Evolutionary conservation across 768 basidiomycete genomes (phyloP).

Genomic region (Sporobolomyces roseus): DNA sequence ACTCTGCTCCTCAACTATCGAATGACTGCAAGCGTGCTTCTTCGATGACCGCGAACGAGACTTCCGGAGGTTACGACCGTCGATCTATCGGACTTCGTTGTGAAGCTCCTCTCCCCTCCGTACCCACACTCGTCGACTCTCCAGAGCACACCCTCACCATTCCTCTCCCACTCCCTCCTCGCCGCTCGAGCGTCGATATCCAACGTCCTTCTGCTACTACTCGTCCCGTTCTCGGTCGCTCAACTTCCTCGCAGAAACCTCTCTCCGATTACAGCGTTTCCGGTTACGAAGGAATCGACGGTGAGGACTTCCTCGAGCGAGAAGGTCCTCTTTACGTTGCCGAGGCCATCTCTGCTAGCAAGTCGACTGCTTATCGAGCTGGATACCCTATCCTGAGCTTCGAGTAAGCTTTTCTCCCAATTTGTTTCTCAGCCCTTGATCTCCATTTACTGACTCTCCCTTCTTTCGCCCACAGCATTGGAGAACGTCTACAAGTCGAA

Average conservation of each 20-base stretch:
- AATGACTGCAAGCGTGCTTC: background rate
- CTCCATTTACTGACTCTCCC: background rate
- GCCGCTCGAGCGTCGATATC: background rate
- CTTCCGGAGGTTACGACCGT: constrained; percentile 25
- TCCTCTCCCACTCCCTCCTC: too few species aligned
- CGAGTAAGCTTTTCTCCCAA: constrained; percentile 7
- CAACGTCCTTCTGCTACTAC: background rate
- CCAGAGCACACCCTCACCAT: too few species aligned
- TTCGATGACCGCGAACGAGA: background rate
- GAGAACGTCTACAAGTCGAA: constrained; percentile 26
- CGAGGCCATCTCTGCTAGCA: constrained; percentile 27
- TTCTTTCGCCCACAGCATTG: background rate
- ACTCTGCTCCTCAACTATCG: background rate
- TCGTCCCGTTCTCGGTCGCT: background rate
- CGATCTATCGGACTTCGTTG: constrained; percentile 15
- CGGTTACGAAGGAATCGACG: background rate
- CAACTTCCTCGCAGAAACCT: background rate
- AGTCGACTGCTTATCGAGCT: constrained; percentile 4
- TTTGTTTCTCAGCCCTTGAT: background rate
- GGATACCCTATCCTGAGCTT: constrained; percentile 31
- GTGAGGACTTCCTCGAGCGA: constrained; percentile 18
- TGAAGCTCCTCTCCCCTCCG: constrained; percentile 17
- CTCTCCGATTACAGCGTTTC: constrained; percentile 17
- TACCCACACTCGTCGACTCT: background rate
- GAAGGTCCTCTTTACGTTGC: constrained; percentile 36